Base-by-base conservation (phyloP, 148 eudicot species). In the Amaranthus hypochondriacus region DNA sequence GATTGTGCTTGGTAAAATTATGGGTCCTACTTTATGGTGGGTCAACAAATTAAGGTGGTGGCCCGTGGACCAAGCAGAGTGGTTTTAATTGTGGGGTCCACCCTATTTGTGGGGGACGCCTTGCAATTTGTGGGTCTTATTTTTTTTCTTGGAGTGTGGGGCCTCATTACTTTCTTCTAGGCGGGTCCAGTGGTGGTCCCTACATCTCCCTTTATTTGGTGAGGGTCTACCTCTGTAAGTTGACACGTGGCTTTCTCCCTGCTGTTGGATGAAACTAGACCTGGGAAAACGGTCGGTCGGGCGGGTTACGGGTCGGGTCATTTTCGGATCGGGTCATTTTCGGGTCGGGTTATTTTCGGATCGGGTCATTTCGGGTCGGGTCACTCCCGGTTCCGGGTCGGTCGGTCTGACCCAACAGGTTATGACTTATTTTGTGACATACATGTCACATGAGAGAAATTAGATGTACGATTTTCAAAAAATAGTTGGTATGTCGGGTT, bases 11-110 rank as follows among this genome's bases (percentile, higher is more conserved):
- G 52, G 72, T 44, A 67, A n/a, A 57, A 69, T 5, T 54, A 39
- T 0, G 43, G 47, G 77, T 48, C 75, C 79, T 58, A 76, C 67
- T 39, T 3, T 67, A 47, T 58, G 58, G 68, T 71, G 81, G 79
- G 71, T 57, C 49, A 62, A 60, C 71, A 53, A 68, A 50, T 53
- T 43, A 71, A 48, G 63, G 71, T 77, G 81, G 72, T 70, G 79
- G 70, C 66, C 77, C 77, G 84, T 78, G 81, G 79, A 71, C 82
- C 79, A 44, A 66, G 77, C 66, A 18, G 62, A 75, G 62, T 63
- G 73, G 77, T 75, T 74, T 58, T 62, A 60, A 58, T 9, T 58
- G 64, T 52, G 58, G 82, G 78, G 66, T 5, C 79, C 75, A 18
- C 62, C 11, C 1, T 1, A 9, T 14, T 70, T 9, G 28, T 7